Conservation (phyloP, 1,284 basidiomycete genomes). For the Omphalotus olearius region DNA sequence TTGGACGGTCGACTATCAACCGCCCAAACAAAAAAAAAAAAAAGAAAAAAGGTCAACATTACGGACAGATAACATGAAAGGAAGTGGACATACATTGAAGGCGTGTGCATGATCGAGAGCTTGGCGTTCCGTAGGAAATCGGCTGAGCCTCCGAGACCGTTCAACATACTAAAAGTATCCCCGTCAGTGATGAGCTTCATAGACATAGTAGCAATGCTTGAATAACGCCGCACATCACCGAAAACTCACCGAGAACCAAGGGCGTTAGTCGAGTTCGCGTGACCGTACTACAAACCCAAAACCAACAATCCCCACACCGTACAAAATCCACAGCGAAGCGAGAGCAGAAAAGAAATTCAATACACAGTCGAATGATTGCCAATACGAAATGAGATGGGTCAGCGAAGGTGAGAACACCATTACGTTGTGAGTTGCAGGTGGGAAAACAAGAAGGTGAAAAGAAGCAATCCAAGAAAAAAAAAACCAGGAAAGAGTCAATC, state of each 20-base stretch:
- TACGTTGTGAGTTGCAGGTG: no score
- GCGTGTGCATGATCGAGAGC: conserved; percentile 49
- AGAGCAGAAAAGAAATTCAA: no score
- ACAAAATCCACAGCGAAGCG: no score
- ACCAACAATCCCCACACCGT: neutral
- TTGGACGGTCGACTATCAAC: conserved; percentile 35
- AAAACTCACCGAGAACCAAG: conserved; percentile 30
- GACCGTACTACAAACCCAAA: conserved; percentile 32
- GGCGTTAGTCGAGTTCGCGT: conserved; percentile 48
- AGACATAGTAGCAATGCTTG: no score
- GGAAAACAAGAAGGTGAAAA: no score
- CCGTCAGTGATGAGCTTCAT: conserved; percentile 8
- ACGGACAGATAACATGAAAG: neutral
- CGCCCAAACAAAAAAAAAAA: no score
- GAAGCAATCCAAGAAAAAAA: no score
- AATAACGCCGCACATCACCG: neutral
- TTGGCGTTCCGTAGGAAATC: conserved; percentile 51
- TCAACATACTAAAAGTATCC: conserved; percentile 42
- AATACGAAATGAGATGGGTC: no score
- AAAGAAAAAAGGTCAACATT: no score
- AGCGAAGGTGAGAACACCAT: no score
- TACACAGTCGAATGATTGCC: no score
- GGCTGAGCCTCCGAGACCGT: conserved; percentile 46
- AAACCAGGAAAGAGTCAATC: no score
- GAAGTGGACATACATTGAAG: conserved; percentile 30